A percentile compares a stretch with the other conserved stretches of the same genome.
Conservation (phyloP, 441 rosid species). For the Erodium moschatum region DNA sequence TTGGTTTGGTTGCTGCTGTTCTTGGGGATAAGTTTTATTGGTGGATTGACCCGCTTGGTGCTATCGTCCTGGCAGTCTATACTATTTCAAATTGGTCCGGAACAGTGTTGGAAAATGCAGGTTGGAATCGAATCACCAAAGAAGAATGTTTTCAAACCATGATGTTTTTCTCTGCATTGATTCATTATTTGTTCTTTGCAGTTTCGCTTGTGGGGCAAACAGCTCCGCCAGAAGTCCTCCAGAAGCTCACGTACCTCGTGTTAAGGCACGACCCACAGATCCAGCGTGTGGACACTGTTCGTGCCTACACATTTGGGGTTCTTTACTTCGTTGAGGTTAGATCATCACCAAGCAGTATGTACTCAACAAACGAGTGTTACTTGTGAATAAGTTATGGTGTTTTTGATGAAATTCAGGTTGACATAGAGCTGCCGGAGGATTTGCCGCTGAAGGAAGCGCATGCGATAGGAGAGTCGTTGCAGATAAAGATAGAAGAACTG, state of each 20-base stretch:
- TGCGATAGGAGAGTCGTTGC: conserved; percentile 26
- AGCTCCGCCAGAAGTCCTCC: conserved; percentile 4
- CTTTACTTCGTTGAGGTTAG: conserved; percentile 15
- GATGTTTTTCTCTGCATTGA: background rate
- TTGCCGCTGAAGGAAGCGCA: conserved; percentile 27
- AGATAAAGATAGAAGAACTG: conserved; percentile 25
- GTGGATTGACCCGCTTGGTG: conserved; percentile 6
- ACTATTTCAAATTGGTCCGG: conserved; percentile 1
- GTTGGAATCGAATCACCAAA: background rate
- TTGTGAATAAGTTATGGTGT: no score
- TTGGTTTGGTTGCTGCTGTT: conserved; percentile 5
- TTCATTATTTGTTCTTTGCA: background rate
- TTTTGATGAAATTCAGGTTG: conserved; percentile 18
- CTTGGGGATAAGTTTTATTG: conserved; percentile 3
- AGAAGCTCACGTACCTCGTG: conserved; percentile 4
- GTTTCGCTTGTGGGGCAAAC: background rate
- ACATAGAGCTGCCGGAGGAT: conserved; percentile 26
- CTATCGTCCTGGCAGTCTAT: background rate
- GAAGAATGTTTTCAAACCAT: background rate
- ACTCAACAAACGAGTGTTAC: background rate
- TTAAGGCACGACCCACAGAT: background rate
- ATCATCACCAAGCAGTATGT: background rate
- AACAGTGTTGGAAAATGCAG: background rate
- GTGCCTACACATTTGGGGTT: conserved; percentile 9
- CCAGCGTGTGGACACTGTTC: background rate